A percentile compares a stretch with the other conserved stretches of the same genome.
These are phyloP conservation scores for Nigrospora sphaerica DNA, from an alignment of 2,329 filamentous ascomycete species.

Conservation along the genomic window DNA sequence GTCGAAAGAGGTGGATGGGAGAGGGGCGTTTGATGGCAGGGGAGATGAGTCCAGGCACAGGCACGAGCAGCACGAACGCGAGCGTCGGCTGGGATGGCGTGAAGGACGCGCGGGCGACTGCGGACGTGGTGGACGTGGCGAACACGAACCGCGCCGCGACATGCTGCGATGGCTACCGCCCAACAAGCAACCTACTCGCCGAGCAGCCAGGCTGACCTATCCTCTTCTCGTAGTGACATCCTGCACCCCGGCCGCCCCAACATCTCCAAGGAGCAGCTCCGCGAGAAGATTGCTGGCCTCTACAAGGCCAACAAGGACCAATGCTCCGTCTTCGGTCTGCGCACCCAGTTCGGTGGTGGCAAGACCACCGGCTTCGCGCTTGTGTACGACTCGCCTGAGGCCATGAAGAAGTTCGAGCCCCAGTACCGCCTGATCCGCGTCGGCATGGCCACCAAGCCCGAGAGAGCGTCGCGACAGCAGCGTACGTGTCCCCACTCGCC, in stretches of 20 bases:
- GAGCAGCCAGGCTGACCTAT: background rate
- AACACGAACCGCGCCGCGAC: too few species aligned
- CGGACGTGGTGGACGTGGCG: too few species aligned
- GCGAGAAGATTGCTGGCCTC: conserved; percentile 84
- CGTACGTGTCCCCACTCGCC: conserved; percentile 59
- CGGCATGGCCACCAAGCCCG: conserved; percentile 86
- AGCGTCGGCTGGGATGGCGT: too few species aligned
- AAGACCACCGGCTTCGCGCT: conserved; percentile 99
- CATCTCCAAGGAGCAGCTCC: conserved; percentile 98
- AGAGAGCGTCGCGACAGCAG: conserved; percentile 98
- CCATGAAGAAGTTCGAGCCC: conserved; percentile 99
- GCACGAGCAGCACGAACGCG: too few species aligned
- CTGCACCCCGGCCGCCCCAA: conserved; percentile 98
- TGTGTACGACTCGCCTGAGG: conserved; percentile 96
- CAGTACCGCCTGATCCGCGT: conserved; percentile 94
- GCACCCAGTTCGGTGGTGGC: conserved; percentile 98
- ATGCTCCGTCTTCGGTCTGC: conserved; percentile 96
- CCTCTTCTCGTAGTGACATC: conserved; percentile 67
- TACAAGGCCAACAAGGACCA: conserved; percentile 99
- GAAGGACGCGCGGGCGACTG: too few species aligned
- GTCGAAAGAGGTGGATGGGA: background rate
- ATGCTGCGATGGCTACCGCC: too few species aligned
- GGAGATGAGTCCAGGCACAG: too few species aligned
- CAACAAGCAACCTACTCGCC: too few species aligned
- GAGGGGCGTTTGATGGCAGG: too few species aligned